Evolutionary conservation across 305 asterid genomes (phyloP).

Genomic region (Fraxinus dipetala): DNA sequence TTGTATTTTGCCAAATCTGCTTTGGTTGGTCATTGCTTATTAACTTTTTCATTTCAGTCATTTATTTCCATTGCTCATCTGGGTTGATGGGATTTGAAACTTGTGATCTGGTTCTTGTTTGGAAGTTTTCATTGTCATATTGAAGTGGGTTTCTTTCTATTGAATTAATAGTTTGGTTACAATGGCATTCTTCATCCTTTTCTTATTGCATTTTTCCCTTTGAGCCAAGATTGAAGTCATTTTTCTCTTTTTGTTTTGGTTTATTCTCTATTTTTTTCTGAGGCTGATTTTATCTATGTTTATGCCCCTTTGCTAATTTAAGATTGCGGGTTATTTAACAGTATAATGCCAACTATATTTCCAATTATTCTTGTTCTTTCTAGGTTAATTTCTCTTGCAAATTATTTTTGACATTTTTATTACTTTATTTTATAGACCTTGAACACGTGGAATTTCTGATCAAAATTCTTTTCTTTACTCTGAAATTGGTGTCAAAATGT

Average conservation of each 20-base stretch:
- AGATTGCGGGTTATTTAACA: neutral
- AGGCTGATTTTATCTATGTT: neutral
- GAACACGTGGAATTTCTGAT: too few relatives aligned
- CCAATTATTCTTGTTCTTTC: neutral
- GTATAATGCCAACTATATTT: neutral
- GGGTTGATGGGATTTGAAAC: neutral
- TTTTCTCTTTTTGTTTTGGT: neutral
- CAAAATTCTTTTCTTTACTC: too few relatives aligned
- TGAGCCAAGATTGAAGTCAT: neutral
- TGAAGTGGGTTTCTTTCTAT: conserved; percentile 6
- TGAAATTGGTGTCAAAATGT: too few relatives aligned
- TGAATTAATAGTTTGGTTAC: neutral
- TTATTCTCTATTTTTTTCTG: neutral
- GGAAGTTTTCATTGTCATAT: neutral
- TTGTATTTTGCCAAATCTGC: too few relatives aligned
- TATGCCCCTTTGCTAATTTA: neutral
- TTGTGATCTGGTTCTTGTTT: neutral
- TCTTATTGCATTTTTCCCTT: neutral
- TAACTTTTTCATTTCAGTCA: too few relatives aligned
- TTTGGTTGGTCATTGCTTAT: too few relatives aligned
- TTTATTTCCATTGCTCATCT: neutral
- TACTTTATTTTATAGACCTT: neutral
- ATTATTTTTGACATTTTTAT: conserved; percentile 5
- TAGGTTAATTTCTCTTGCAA: neutral
- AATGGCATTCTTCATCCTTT: neutral